phyloP scores from a whole-genome alignment of 768 basidiomycete species.

The Leccinum imitatum region DNA sequence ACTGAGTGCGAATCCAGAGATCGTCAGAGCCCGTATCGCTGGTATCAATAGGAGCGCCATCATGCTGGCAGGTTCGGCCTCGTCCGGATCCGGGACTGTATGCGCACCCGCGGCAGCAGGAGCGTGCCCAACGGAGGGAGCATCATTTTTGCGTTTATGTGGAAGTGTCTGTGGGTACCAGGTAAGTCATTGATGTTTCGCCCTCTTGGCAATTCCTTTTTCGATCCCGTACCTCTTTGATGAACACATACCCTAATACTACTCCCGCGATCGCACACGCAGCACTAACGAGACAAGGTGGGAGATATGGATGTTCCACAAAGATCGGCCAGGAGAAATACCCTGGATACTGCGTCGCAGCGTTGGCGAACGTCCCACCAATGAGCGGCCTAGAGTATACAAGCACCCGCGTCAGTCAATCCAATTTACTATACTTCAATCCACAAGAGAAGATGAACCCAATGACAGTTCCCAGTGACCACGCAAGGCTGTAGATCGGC shows the following conservation, averaged over 20 bases:
- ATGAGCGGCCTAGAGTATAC: slow-evolving; percentile 15
- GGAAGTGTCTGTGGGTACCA: slow-evolving; percentile 16
- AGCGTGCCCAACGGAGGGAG: too few species aligned
- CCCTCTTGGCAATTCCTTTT: neutral
- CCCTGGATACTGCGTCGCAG: slow-evolving; percentile 15
- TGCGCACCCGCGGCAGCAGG: neutral
- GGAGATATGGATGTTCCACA: slow-evolving; percentile 17
- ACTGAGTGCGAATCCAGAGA: slow-evolving; percentile 43
- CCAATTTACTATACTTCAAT: too few species aligned
- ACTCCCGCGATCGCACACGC: slow-evolving; percentile 8
- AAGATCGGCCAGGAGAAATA: slow-evolving; percentile 8
- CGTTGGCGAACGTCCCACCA: slow-evolving; percentile 23
- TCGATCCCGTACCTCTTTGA: slow-evolving; percentile 19
- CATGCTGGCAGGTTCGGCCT: slow-evolving; percentile 25
- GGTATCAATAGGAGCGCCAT: slow-evolving; percentile 46
- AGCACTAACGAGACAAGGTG: slow-evolving; percentile 16
- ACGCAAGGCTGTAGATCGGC: slow-evolving; percentile 56
- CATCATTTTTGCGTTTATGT: slow-evolving; percentile 7
- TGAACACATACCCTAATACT: slow-evolving; percentile 16
- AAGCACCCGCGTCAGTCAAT: neutral
- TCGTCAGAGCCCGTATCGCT: slow-evolving; percentile 48
- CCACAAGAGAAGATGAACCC: slow-evolving; percentile 36
- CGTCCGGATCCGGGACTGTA: neutral
- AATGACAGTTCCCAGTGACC: slow-evolving; percentile 56
- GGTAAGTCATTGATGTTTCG: neutral